These are phyloP conservation scores for Pleurozium schreberi DNA, from an alignment of 225 moss, liverwort and hornwort genomes.

Conservation along the genomic window DNA sequence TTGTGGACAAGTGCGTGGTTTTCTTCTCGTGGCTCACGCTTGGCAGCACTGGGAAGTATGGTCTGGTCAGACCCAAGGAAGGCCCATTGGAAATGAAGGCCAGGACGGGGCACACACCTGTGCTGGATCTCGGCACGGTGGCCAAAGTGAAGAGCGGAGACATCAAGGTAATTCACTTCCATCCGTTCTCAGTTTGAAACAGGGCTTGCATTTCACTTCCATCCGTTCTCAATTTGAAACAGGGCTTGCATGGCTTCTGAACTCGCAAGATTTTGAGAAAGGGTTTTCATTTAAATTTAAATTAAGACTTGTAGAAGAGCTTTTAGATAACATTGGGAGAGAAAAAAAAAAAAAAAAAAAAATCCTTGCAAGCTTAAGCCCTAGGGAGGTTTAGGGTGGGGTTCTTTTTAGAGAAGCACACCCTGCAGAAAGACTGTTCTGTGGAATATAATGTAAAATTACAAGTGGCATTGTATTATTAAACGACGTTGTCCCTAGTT, in stretches of 20 bases:
- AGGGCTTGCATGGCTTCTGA: background rate
- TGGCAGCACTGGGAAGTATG: constrained; percentile 44
- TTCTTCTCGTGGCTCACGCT: constrained; percentile 50
- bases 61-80: constrained; percentile 46
- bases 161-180: constrained; percentile 27
- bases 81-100: constrained; percentile 62
- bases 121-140: constrained; percentile 72
- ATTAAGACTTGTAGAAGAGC: background rate
- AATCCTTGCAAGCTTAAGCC: background rate
- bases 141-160: constrained; percentile 54
- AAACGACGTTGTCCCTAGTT: too few species aligned
- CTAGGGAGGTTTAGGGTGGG: background rate
- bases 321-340: background rate
- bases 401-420: background rate
- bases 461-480: background rate
- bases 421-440: background rate
- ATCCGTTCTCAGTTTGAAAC: background rate
- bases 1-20: constrained; percentile 54
- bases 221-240: background rate
- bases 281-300: too few species aligned
- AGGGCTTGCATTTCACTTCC: too few species aligned
- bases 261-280: too few species aligned
- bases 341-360: background rate
- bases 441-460: background rate
- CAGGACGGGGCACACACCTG: constrained; percentile 55